Evolutionary conservation across 306 rosid species (phyloP).

Genomic region (Ammopiptanthus mongolicus): DNA sequence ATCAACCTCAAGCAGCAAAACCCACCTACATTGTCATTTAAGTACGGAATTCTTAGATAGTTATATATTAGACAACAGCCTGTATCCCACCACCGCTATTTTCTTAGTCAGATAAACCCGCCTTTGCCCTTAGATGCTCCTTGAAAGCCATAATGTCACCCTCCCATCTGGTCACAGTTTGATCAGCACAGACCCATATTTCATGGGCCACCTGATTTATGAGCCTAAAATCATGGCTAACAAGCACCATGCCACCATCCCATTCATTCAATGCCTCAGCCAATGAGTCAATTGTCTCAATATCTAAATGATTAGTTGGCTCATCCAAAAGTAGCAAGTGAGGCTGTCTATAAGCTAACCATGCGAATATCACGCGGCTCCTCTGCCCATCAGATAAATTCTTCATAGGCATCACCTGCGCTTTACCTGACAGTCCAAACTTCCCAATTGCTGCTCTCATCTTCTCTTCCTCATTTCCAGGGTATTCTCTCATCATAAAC

Average conservation of each 20-base stretch:
- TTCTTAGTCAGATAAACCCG: conserved; percentile 63
- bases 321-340: conserved; percentile 87
- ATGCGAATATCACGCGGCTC: conserved; percentile 90
- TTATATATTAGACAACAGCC: neutral
- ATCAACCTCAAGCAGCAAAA: conserved; percentile 10
- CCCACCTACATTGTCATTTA: conserved; percentile 12
- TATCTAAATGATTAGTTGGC: conserved; percentile 97
- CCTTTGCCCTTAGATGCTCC: conserved; percentile 68
- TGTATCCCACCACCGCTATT: neutral
- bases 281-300: conserved; percentile 88
- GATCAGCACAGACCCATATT: conserved; percentile 96
- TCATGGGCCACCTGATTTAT: conserved; percentile 95
- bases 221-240: conserved; percentile 98
- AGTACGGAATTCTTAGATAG: conserved; percentile 1
- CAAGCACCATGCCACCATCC: conserved; percentile 98
- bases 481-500: conserved; percentile 84
- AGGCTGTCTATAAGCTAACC: conserved; percentile 96
- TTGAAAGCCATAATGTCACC: conserved; percentile 96
- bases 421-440: conserved; percentile 92
- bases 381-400: conserved; percentile 96
- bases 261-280: conserved; percentile 98
- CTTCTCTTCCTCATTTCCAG: conserved; percentile 92
- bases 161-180: conserved; percentile 79
- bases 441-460: conserved; percentile 94
- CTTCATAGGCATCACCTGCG: conserved; percentile 97